Percentiles rank a stretch among this genome's conserved stretches.
These are phyloP conservation scores for Ramularia endophylla DNA, from an alignment of 2,329 filamentous ascomycete species.

Conservation along the genomic window DNA sequence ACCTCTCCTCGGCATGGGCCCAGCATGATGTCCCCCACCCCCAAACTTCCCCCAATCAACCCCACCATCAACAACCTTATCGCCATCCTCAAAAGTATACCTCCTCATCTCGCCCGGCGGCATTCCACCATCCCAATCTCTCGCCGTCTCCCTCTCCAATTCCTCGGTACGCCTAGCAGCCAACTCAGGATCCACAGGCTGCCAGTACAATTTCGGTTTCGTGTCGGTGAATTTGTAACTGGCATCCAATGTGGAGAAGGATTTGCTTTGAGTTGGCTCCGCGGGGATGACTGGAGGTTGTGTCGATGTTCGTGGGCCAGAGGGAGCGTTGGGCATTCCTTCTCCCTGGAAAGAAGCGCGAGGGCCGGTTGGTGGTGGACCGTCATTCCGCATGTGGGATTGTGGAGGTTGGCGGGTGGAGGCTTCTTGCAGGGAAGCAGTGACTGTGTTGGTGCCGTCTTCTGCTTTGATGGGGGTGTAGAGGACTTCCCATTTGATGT, in stretches of 20 bases:
- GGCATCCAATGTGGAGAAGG: slow-evolving; percentile 45
- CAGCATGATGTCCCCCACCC: slow-evolving; percentile 12
- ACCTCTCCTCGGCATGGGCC: slow-evolving; percentile 11
- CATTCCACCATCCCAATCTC: slow-evolving; percentile 34
- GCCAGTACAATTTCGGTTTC: slow-evolving; percentile 61
- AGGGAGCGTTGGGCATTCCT: slow-evolving; percentile 22
- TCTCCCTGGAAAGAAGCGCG: slow-evolving; percentile 5
- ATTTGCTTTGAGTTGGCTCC: slow-evolving; percentile 10
- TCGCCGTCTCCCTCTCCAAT: slow-evolving; percentile 43
- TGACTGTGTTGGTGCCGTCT: slow-evolving; percentile 43
- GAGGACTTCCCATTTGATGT: slow-evolving; percentile 63
- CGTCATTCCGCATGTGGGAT: slow-evolving; percentile 23
- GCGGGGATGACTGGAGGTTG: slow-evolving; percentile 11
- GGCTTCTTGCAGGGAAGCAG: slow-evolving; percentile 21
- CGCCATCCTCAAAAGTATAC: slow-evolving; percentile 41
- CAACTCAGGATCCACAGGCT: slow-evolving; percentile 59
- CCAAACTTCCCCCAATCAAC: slow-evolving; percentile 31
- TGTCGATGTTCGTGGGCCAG: slow-evolving; percentile 15
- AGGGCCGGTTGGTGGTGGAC: slow-evolving; percentile 11
- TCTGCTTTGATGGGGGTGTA: slow-evolving; percentile 43
- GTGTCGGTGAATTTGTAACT: slow-evolving; percentile 55
- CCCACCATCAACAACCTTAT: slow-evolving; percentile 38
- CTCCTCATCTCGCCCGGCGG: slow-evolving; percentile 34
- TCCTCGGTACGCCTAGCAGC: slow-evolving; percentile 59
- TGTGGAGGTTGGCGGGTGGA: slow-evolving; percentile 18